Evolutionary conservation across 2,329 filamentous ascomycete genomes (phyloP), one percentile per base, ranked within the genome.

Genomic region (Endothia cerciana): DNA sequence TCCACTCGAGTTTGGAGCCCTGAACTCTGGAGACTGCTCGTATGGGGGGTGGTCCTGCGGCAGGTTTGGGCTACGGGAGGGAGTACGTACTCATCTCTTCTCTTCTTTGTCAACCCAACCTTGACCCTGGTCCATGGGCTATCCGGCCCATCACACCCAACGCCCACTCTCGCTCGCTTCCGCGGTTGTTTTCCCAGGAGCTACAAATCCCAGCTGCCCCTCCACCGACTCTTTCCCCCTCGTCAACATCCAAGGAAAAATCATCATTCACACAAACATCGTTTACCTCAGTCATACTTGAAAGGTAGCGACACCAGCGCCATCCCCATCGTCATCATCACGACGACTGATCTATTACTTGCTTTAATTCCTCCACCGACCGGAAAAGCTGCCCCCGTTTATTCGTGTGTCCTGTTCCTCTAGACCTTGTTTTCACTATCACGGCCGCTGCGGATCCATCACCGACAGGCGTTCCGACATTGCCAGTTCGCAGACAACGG

Each of bases 131-230:
- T 64, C 53, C 58, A 59, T 51, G 30, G 56, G 61, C 60, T 38
- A 38, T 56, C 53, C 53, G 53, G 53, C 53, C n/a, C 58, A 62
- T 60, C 65, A 67, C 62, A 51, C 45, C 62, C 65, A 62, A 49
- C 60, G 45, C 58, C 67, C 62, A 60, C 61, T 55, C 56, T 59
- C 56, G 47, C 38, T 36, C 60, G 45, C 53, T 51, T 62, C 59
- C 41, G 58, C 58, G 62, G 61, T 63, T 47, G 61, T 10, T 62
- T 61, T 60, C 57, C 59, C 61, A 64, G 59, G 62, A 63, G 67
- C 61, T 68, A 68, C 67, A 67, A 67, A 68, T 64, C 67, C 65
- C 65, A 67, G 58, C 64, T 64, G 67, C 67, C 64, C 67, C 67
- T 68, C 67, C 62, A 58, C 62, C 67, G 60, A 64, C 62, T 43